A percentile compares a stretch with the other conserved stretches of the same genome.
These are phyloP conservation scores for Ceratobasidium sp. DNA, from an alignment of 1,284 basidiomycete genomes.

Conservation along the genomic window DNA sequence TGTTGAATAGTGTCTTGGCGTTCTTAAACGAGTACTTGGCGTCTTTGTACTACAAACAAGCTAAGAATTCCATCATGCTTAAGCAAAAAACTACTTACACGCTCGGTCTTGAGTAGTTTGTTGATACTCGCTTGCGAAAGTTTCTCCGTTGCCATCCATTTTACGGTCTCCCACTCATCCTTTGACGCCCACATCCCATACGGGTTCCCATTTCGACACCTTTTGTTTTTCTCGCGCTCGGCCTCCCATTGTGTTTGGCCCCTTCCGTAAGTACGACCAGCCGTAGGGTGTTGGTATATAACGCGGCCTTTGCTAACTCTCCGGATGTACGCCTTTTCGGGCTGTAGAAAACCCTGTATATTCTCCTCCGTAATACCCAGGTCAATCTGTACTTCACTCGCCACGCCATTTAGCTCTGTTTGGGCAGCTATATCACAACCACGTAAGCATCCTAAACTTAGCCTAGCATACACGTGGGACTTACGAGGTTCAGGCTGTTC, in stretches of 20 bases:
- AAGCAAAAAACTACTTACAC: conserved; percentile 17
- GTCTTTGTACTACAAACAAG: no score
- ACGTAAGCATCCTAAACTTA: not conserved
- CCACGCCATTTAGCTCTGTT: not conserved
- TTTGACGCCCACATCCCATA: conserved; percentile 18
- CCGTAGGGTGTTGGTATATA: conserved; percentile 6
- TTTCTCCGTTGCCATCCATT: conserved; percentile 23
- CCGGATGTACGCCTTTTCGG: not conserved
- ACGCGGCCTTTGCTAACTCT: conserved; percentile 6
- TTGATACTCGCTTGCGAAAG: not conserved
- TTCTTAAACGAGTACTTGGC: no score
- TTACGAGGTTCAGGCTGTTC: not conserved
- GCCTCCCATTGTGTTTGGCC: not conserved
- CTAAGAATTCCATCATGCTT: no score
- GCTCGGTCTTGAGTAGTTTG: conserved; percentile 3
- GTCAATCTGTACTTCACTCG: not conserved
- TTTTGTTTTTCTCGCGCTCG: not conserved
- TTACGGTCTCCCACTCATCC: conserved; percentile 7
- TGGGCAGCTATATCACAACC: not conserved
- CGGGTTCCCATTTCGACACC: not conserved
- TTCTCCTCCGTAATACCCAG: not conserved
- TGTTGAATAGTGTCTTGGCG: no score
- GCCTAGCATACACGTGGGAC: not conserved
- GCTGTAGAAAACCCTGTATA: not conserved
- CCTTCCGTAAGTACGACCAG: conserved; percentile 6